A percentile compares a stretch with the other conserved stretches of the same genome.
Evolutionary conservation across 345 rosid genomes (phyloP).

Genomic region (Citrus medica): DNA sequence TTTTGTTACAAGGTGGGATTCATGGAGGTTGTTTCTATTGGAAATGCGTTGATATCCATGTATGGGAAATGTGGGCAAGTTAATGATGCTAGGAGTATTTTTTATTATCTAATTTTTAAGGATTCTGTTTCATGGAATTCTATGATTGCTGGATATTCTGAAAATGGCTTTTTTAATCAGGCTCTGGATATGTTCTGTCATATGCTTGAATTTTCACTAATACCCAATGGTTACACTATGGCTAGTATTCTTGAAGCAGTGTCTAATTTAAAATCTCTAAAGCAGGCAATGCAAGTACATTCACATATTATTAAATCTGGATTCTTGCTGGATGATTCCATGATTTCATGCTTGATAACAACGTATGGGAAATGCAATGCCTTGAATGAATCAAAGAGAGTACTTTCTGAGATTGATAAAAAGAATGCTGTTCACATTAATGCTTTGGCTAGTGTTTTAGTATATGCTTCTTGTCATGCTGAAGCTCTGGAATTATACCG

Average conservation of each 20-base stretch:
- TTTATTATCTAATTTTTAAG: slow-evolving; percentile 22
- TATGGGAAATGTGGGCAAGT: slow-evolving; percentile 28
- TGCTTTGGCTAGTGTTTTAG: slow-evolving; percentile 23
- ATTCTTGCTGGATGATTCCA: slow-evolving; percentile 26
- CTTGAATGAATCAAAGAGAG: slow-evolving; percentile 21
- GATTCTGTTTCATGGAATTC: slow-evolving; percentile 49
- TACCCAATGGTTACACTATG: slow-evolving; percentile 29
- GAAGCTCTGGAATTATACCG: slow-evolving; percentile 33
- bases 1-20: slow-evolving; percentile 31
- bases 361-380: slow-evolving; percentile 33
- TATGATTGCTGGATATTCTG: slow-evolving; percentile 35
- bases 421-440: slow-evolving; percentile 25
- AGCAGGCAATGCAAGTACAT: slow-evolving; percentile 31
- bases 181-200: slow-evolving; percentile 27
- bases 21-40: slow-evolving; percentile 26
- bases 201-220: slow-evolving; percentile 16
- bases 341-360: slow-evolving; percentile 32
- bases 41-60: slow-evolving; percentile 38
- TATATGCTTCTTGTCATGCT: slow-evolving; percentile 19
- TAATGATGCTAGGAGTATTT: slow-evolving; percentile 25
- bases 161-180: slow-evolving; percentile 26
- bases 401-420: slow-evolving; percentile 23
- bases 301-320: slow-evolving; percentile 30
- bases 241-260: slow-evolving; percentile 31
- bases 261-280: slow-evolving; percentile 23